phyloP scores from a whole-genome alignment of 2,329 filamentous ascomycete genomes.

The Colletotrichum kahawae region DNA sequence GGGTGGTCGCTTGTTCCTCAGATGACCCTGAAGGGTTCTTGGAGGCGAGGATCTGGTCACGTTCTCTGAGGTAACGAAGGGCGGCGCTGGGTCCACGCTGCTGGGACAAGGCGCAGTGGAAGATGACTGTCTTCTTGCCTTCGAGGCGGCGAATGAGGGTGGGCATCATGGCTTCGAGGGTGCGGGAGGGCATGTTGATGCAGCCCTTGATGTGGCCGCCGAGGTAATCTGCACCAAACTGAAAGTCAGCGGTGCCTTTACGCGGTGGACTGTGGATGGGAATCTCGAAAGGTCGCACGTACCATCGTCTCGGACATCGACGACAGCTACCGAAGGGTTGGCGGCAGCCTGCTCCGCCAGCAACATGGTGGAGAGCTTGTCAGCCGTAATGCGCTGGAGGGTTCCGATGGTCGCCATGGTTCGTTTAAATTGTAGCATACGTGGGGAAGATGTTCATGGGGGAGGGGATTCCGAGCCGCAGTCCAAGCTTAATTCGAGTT shows the following conservation, averaged over 20 bases:
- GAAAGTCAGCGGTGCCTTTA: background rate
- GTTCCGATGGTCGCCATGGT: constrained; percentile 61
- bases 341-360: constrained; percentile 50
- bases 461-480: background rate
- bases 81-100: constrained; percentile 88
- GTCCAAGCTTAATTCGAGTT: background rate
- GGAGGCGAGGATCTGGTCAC: constrained; percentile 52
- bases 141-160: constrained; percentile 80
- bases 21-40: constrained; percentile 6
- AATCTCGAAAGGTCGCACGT: constrained; percentile 26
- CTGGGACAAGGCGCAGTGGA: constrained; percentile 93
- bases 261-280: background rate
- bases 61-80: constrained; percentile 76
- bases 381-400: constrained; percentile 71
- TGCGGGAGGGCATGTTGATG: constrained; percentile 74
- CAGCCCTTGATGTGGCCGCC: constrained; percentile 87
- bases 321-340: constrained; percentile 66
- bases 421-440: background rate
- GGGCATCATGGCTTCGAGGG: constrained; percentile 78
- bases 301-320: constrained; percentile 91
- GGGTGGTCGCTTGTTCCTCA: background rate
- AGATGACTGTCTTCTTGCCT: constrained; percentile 84
- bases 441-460: background rate
- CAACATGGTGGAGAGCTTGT: constrained; percentile 71
- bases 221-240: constrained; percentile 71